A percentile compares a stretch with the other conserved stretches of the same genome.
phyloP scores from a whole-genome alignment of 331 rosid species.

The Prunus yedoensis region DNA sequence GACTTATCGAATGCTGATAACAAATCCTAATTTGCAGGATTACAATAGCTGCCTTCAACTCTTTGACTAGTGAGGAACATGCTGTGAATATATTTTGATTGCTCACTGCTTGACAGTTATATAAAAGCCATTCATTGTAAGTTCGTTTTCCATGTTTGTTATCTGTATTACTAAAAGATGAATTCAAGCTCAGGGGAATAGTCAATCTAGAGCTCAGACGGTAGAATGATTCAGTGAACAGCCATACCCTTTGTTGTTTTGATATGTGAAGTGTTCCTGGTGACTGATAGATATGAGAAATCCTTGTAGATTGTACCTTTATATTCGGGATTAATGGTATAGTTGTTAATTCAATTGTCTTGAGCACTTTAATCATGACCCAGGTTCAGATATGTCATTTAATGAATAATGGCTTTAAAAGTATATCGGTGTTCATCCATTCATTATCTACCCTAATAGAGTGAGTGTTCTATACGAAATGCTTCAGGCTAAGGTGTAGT shows the following conservation, averaged over 20 bases:
- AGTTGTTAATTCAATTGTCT: neutral
- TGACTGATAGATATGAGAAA: neutral
- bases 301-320: neutral
- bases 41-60: constrained; percentile 56
- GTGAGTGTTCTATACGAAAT: neutral
- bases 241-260: constrained; percentile 17
- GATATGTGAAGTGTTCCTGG: constrained; percentile 1
- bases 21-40: constrained; percentile 68
- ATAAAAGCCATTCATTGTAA: constrained; percentile 37
- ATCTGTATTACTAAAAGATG: constrained; percentile 1
- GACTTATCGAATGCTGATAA: constrained; percentile 17
- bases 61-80: constrained; percentile 58
- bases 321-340: neutral
- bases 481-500: neutral
- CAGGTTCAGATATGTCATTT: neutral
- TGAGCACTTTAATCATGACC: neutral
- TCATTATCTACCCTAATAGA: neutral
- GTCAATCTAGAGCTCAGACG: constrained; percentile 9
- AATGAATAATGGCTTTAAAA: neutral
- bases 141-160: constrained; percentile 15
- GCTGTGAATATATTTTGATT: constrained; percentile 42
- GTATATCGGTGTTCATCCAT: neutral
- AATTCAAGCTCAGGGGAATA: constrained; percentile 20
- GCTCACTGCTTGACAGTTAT: constrained; percentile 26
- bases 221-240: constrained; percentile 18